These are phyloP conservation scores for Austroboletus eburneus DNA, from an alignment of 768 basidiomycete genomes.

Conservation along the genomic window DNA sequence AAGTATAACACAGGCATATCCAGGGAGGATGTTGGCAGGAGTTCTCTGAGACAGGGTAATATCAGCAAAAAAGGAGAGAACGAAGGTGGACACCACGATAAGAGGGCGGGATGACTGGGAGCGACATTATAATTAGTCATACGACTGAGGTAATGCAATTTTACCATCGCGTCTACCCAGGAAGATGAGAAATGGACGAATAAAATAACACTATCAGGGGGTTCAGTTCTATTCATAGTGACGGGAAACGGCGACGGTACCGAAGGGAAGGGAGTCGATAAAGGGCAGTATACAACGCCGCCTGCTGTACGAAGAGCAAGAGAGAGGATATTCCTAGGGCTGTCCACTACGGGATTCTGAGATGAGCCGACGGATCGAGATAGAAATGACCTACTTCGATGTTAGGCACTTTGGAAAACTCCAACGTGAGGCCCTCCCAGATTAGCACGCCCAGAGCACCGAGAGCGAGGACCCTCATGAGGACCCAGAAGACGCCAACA, in stretches of 20 bases:
- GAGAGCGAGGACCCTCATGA: slow-evolving; percentile 67
- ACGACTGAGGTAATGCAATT: slow-evolving; percentile 41
- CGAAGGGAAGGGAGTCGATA: slow-evolving; percentile 63
- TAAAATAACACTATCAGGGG: slow-evolving; percentile 53
- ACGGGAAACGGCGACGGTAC: slow-evolving; percentile 37
- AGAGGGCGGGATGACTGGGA: slow-evolving; percentile 48
- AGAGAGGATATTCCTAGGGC: slow-evolving; percentile 64
- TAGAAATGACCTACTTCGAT: slow-evolving; percentile 51
- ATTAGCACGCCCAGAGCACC: slow-evolving; percentile 62
- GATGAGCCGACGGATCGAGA: slow-evolving; percentile 3
- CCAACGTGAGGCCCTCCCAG: slow-evolving; percentile 55
- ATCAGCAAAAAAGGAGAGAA: slow-evolving; percentile 57
- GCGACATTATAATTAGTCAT: background rate
- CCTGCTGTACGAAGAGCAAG: slow-evolving; percentile 64
- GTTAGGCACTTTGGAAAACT: slow-evolving; percentile 47
- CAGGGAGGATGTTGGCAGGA: slow-evolving; percentile 45
- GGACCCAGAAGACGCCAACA: slow-evolving; percentile 71
- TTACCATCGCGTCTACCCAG: slow-evolving; percentile 57
- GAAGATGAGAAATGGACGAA: slow-evolving; percentile 67
- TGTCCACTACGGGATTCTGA: slow-evolving; percentile 52
- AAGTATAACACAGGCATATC: slow-evolving; percentile 60
- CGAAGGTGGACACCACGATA: slow-evolving; percentile 44
- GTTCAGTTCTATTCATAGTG: background rate
- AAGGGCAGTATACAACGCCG: slow-evolving; percentile 62
- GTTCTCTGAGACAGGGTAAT: slow-evolving; percentile 37